Percentiles rank a stretch among this genome's conserved stretches.
These are phyloP conservation scores for Aspergillus nanangensis DNA, from an alignment of 495 filamentous ascomycete genomes.

Conservation along the genomic window DNA sequence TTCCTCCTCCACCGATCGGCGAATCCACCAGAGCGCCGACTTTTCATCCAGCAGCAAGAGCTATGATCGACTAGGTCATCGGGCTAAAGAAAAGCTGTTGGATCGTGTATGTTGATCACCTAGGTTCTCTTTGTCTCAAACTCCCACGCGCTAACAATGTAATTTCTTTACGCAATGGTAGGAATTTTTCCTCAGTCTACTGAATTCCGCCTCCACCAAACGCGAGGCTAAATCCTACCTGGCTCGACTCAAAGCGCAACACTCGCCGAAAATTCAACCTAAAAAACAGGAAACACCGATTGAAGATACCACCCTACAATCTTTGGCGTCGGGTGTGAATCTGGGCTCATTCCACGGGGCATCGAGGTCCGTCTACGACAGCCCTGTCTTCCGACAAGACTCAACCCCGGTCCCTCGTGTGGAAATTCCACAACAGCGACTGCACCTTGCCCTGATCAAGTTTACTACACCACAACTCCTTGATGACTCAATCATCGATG, in stretches of 20 bases:
- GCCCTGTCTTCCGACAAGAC: slow-evolving; percentile 56
- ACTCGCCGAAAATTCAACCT: slow-evolving; percentile 15
- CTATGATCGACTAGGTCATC: slow-evolving; percentile 35
- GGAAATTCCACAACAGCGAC: slow-evolving; percentile 32
- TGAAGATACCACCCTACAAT: slow-evolving; percentile 16
- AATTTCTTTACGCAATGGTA: slow-evolving; percentile 21
- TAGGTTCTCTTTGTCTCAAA: background rate
- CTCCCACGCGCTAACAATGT: background rate
- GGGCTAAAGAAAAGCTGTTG: slow-evolving; percentile 45
- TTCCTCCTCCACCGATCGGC: slow-evolving; percentile 16
- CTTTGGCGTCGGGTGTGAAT: slow-evolving; percentile 49
- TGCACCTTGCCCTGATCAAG: slow-evolving; percentile 86
- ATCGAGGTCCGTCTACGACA: slow-evolving; percentile 55
- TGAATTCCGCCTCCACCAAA: slow-evolving; percentile 81
- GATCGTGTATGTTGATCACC: slow-evolving; percentile 30
- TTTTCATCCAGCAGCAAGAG: slow-evolving; percentile 31
- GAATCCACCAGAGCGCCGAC: slow-evolving; percentile 27
- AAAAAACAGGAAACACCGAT: slow-evolving; percentile 13
- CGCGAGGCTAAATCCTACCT: slow-evolving; percentile 87
- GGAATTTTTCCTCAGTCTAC: slow-evolving; percentile 79
- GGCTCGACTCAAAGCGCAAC: slow-evolving; percentile 62
- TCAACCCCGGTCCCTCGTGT: slow-evolving; percentile 30
- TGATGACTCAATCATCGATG: slow-evolving; percentile 61
- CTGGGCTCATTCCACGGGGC: slow-evolving; percentile 59
- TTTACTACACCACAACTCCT: slow-evolving; percentile 67